Evolutionary conservation across 2,329 filamentous ascomycete genomes (phyloP), one percentile per base, ranked within the genome.

Genomic region (Fusarium fracticaudum): DNA sequence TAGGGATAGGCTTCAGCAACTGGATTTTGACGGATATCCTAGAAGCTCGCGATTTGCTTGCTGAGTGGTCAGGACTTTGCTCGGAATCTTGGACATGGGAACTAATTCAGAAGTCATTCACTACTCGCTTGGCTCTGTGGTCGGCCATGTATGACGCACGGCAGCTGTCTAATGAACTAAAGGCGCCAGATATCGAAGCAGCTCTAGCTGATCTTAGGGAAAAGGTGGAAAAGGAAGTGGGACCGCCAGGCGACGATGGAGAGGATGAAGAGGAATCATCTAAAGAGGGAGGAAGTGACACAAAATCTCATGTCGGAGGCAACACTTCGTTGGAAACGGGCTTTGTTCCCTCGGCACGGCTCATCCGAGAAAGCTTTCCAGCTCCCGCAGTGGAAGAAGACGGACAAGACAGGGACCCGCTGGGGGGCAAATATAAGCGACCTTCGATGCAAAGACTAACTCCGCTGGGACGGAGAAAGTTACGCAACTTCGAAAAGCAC

Each of bases 201-300:
- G 13, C 38, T 18, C 0, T 57, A 13, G 22, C 12, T 9, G 17
- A 33, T 24, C 5, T 57, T 6, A 45, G 4, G 1, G 26, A 10
- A 31, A 57, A 57, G 29, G 20, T 33, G 2, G 29, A 1, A 41
- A 31, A 11, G 26, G 53, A 57, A n/a, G 1, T 18, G 5, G 11
- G 7, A 6, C 8, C 5, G 26, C 11, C 9, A 10, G n/a, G 3
- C 0, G 17, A 22, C 15, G 20, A 18, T 40, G 20, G 4, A 17
- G 20, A 40, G 14, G 50, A 35, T 35, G 50, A 54, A 17, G 33
- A 22, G 6, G 18, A 54, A 20, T 6, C n/a, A 35, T 11, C 14
- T 12, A 10, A 12, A 6, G 12, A 29, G 26, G 31, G 10, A 26
- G 13, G 14, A 57, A 1, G 3, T 24, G 15, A 5, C 4, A 7